phyloP scores from a whole-genome alignment of 306 rosid species.

The Lathyrus tuberosus region DNA sequence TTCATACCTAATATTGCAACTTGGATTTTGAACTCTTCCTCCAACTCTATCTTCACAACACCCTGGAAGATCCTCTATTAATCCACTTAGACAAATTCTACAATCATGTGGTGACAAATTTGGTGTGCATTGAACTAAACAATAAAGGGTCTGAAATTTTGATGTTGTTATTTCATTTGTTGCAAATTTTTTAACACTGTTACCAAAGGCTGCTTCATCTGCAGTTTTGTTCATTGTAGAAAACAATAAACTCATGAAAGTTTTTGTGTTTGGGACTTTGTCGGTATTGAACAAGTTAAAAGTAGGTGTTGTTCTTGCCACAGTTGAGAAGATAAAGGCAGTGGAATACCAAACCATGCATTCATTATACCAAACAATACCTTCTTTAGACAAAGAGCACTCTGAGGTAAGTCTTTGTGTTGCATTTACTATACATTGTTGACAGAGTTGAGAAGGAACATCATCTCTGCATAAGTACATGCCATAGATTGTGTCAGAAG shows the following conservation, averaged over 20 bases:
- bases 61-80: neutral
- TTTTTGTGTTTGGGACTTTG: neutral
- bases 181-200: neutral
- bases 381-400: slow-evolving; percentile 26
- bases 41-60: slow-evolving; percentile 25
- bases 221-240: slow-evolving; percentile 9
- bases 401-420: neutral
- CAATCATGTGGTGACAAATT: slow-evolving; percentile 8
- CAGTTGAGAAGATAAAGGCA: neutral
- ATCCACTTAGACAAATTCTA: slow-evolving; percentile 7
- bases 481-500: slow-evolving; percentile 11
- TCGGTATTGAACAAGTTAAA: neutral
- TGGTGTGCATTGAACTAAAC: slow-evolving; percentile 28
- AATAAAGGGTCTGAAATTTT: slow-evolving; percentile 20
- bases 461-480: slow-evolving; percentile 26
- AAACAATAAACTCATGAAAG: neutral
- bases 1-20: slow-evolving; percentile 28
- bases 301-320: neutral
- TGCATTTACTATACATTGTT: slow-evolving; percentile 3
- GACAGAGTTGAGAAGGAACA: slow-evolving; percentile 20
- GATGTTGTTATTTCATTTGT: neutral
- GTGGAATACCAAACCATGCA: slow-evolving; percentile 23
- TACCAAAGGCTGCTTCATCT: slow-evolving; percentile 1
- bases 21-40: slow-evolving; percentile 22
- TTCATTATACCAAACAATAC: slow-evolving; percentile 13